phyloP scores from a whole-genome alignment of 2,329 filamentous ascomycete species.

The Fusarium sp. region DNA sequence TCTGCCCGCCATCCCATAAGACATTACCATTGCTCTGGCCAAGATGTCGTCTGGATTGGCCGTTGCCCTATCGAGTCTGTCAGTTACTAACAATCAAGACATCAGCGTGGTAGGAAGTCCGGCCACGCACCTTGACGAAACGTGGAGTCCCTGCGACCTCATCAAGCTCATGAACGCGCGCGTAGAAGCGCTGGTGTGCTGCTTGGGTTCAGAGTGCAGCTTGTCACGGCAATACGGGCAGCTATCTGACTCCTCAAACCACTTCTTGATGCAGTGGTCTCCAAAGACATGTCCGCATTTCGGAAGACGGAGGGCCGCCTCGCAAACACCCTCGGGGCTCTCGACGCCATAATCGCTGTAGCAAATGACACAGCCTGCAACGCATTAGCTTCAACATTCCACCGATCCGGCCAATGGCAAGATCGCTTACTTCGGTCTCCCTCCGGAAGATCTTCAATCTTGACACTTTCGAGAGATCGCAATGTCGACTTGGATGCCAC shows the following conservation, averaged over 20 bases:
- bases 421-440: slow-evolving; percentile 56
- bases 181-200: slow-evolving; percentile 26
- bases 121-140: slow-evolving; percentile 38
- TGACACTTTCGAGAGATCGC: slow-evolving; percentile 56
- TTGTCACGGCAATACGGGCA: slow-evolving; percentile 71
- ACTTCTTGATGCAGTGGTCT: slow-evolving; percentile 69
- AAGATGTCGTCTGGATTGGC: slow-evolving; percentile 35
- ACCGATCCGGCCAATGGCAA: background rate
- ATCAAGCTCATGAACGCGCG: slow-evolving; percentile 47
- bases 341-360: slow-evolving; percentile 67
- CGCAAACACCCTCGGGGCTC: slow-evolving; percentile 65
- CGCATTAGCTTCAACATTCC: slow-evolving; percentile 16
- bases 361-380: slow-evolving; percentile 67
- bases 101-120: background rate
- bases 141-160: slow-evolving; percentile 39
- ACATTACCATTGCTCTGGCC: slow-evolving; percentile 24
- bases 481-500: slow-evolving; percentile 59
- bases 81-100: slow-evolving; percentile 8
- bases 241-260: slow-evolving; percentile 68
- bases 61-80: slow-evolving; percentile 22
- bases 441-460: slow-evolving; percentile 55
- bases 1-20: slow-evolving; percentile 25
- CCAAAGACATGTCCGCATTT: slow-evolving; percentile 71
- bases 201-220: slow-evolving; percentile 59
- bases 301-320: slow-evolving; percentile 65